These are phyloP conservation scores for Hanseniaspora valbyensis DNA, from an alignment of 805 yeast species.

Conservation along the genomic window DNA sequence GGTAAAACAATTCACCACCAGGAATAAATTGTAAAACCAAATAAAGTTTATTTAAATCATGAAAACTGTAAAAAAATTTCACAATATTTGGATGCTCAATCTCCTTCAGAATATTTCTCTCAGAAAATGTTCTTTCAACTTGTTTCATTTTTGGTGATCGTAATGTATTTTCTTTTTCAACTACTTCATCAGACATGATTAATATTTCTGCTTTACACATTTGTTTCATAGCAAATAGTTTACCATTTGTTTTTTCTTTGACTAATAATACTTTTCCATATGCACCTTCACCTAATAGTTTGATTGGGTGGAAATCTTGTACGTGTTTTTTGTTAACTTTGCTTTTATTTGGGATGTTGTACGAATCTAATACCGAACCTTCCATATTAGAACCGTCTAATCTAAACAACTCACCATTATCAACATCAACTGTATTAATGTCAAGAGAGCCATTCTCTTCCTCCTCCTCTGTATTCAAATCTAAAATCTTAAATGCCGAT, in stretches of 20 bases:
- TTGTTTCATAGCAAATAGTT: constrained; percentile 77
- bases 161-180: constrained; percentile 18
- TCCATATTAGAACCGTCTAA: constrained; percentile 12
- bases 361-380: constrained; percentile 12
- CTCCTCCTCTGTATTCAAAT: background rate
- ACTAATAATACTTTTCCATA: constrained; percentile 80
- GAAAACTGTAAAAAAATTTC: constrained; percentile 70
- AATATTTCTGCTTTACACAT: constrained; percentile 69
- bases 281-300: constrained; percentile 77
- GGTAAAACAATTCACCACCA: constrained; percentile 69
- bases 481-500: too few species aligned
- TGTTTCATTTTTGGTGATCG: constrained; percentile 32
- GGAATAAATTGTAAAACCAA: constrained; percentile 69
- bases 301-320: constrained; percentile 59
- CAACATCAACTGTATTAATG: background rate
- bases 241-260: constrained; percentile 48
- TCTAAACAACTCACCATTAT: background rate
- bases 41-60: constrained; percentile 66
- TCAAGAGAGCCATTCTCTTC: background rate
- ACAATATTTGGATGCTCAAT: constrained; percentile 75
- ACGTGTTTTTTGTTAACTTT: constrained; percentile 20
- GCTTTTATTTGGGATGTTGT: background rate
- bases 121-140: constrained; percentile 70
- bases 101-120: constrained; percentile 57
- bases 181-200: constrained; percentile 31